Evolutionary conservation across 1,139 yeast species (phyloP), one percentile per base, ranked within the genome.

Genomic region (Tardiomyces blankii): DNA sequence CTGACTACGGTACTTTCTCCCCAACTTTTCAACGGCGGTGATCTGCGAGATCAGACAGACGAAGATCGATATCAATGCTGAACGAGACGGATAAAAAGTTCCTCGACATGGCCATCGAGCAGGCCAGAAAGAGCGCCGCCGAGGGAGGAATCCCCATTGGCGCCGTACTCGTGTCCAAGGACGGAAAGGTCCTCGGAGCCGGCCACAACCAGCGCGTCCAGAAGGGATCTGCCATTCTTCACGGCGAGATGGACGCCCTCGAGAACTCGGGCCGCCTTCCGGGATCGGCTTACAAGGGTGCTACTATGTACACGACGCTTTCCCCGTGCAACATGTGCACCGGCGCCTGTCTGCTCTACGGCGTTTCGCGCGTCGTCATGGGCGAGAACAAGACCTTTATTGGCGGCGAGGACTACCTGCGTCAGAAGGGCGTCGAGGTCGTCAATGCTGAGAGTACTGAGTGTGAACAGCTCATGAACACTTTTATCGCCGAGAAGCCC

Each of bases 301-400:
- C 70, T 18, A 68, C 68, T 18, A 78, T 89, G 79, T 89, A 88
- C 66, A 87, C 96, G 40, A 85, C 96, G 0, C 70, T 89, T 53
- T 84, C 95, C 6, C 96, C 97, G 2, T 89, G 97, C 63, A 73
- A 80, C 54, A 89, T 89, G 96, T 89, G 97, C 61, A 77, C 94
- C 7, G 97, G 97, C 18, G 95, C 96, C 14, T 85, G 93, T 54
- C 61, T 89, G 46, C 71, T 89, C 72, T 89, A 88, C 65, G 95
- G 95, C 35, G 74, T 89, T 53, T 79, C 80, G 55, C 72, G 96
- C 53, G 83, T 87, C 35, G 96, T 89, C 0, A 60, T 87, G 64
- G 96, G 96, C 18, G 97, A 89, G 64, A 87, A 87, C 63, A 76
- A 67, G 44, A 88, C 82, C 23, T 89, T 83, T 56, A 54, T 73